Base-by-base conservation (phyloP, 2,329 filamentous ascomycete species). In the Tolypocladium paradoxum region DNA sequence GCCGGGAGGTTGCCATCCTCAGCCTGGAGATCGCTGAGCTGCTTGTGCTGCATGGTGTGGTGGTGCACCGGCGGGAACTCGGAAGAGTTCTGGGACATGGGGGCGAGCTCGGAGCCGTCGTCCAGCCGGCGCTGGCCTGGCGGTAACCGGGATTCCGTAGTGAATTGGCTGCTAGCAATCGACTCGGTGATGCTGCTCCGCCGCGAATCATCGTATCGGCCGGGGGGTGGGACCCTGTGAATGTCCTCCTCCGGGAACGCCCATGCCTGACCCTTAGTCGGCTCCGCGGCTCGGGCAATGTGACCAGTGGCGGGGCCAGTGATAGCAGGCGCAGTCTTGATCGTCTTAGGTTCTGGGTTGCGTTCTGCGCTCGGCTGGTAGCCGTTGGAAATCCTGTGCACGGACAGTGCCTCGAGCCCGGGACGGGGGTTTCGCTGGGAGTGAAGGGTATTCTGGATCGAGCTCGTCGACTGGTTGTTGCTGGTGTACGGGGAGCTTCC, bases 231-330 rank as follows among this genome's bases (percentile, higher is more conserved):
- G 16, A 76, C 64, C 52, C 76, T 70, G 54, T 79, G 76, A 3
- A 86, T 82, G 51, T 84, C 80, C 52, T 86, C 82, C 63, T 89
- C 87, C 1, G 88, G 87, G 60, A 91, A 91, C 59, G 88, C 88
- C 87, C 88, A 92, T 5, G 88, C 85, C 65, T 87, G 87, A 65
- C 88, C 88, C 67, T 90, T 90, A 12, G 86, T 91, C 6, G 88
- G 87, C 65, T 89, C 85, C 33, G 86, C 84, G 38, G 88, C 88
- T 60, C 74, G 84, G 63, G 81, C 85, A 72, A 77, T 88, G 63
- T 73, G 81, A 69, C 76, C 79, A 51, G 73, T 83, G 58, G 76
- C 85, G 57, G 74, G 86, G 59, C 87, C 86, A 29, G 85, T 88
- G 61, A 92, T 92, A 9, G 86, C 82, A 6, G 88, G 88, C 3